Evolutionary conservation across 2,329 filamentous ascomycete species (phyloP), one percentile per base, ranked within the genome.

Genomic region (Zymoseptoria ardabiliae): DNA sequence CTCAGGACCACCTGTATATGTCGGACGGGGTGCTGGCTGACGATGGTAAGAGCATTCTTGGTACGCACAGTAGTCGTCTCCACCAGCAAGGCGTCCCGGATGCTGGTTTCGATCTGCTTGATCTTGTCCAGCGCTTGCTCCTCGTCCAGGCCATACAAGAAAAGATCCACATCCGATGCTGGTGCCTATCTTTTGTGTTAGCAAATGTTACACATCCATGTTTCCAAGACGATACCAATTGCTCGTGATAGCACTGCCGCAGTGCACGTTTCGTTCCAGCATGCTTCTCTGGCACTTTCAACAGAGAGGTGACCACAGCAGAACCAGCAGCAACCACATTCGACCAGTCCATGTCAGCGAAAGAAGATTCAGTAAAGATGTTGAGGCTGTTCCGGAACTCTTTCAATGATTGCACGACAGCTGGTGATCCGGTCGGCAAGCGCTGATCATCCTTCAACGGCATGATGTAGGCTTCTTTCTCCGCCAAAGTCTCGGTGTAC

Each of bases 1-100:
- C 90, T 87, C 28, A 95, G 80, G 21, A 96, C 90, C 66, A 96
- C 91, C 79, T 93, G 89, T 3, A 95, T 82, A 70, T 95, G 90
- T 2, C 91, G 85, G 41, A 85, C 90, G 0, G 90, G 91, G 48
- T 68, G 65, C 71, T 93, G 86, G 51, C 87, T 90, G 35, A 84
- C 89, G 69, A 96, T 94, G 0, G 91, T 95, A 59, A 96, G 86
- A 9, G 90, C 88, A 69, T 95, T 88, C 77, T 93, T 95, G 19
- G 91, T 95, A 41, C 91, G 83, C 52, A 96, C 84, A 0, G 89
- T 90, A 0, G 90, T 93, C 0, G 88, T 90, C 73, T 96, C 90
- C n/a, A 86, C 83, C 21, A 95, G 78, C 56, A 95, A 86, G 3
- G 88, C 85, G 73, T 94, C 88, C 51, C 84, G 85, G 65, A 96